A percentile compares a stretch with the other conserved stretches of the same genome.
Conservation (phyloP, 2,329 filamentous ascomycete species). For the Talaromyces pinophilus region DNA sequence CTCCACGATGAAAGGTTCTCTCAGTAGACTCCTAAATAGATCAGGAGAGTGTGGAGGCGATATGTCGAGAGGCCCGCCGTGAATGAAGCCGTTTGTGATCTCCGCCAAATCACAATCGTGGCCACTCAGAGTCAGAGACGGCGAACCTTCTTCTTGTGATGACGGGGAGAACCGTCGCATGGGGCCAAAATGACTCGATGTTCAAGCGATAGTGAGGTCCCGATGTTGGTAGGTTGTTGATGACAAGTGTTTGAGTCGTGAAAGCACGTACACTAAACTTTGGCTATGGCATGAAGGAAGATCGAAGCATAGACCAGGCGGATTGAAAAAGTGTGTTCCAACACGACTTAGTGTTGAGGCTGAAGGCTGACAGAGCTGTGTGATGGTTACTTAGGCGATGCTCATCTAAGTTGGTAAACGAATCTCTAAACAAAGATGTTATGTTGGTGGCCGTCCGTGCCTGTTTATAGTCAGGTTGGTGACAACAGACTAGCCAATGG, state of each 20-base stretch:
- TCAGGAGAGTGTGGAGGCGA: constrained; percentile 16
- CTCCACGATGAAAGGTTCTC: constrained; percentile 3
- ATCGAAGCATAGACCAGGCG: constrained; percentile 4
- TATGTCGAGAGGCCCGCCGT: constrained; percentile 22
- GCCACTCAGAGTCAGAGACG: constrained; percentile 20
- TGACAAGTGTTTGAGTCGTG: neutral
- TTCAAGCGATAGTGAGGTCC: neutral
- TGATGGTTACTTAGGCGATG: neutral
- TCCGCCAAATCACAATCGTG: constrained; percentile 25
- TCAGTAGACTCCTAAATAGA: neutral
- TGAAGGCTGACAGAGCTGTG: constrained; percentile 12
- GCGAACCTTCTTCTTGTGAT: constrained; percentile 23
- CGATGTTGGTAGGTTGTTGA: neutral
- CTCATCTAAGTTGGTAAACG: constrained; percentile 2
- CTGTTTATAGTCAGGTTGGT: constrained; percentile 18
- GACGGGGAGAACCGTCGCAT: constrained; percentile 20
- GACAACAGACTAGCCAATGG: constrained; percentile 4
- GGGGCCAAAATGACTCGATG: constrained; percentile 18
- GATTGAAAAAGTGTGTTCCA: neutral
- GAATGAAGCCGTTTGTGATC: constrained; percentile 23
- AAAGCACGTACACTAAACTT: neutral
- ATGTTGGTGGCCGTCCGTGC: constrained; percentile 19
- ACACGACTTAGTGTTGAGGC: constrained; percentile 2
- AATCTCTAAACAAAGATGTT: constrained; percentile 5
- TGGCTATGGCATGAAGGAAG: neutral